These are phyloP conservation scores for Albizia julibrissin DNA, from an alignment of 306 rosid genomes.

Conservation along the genomic window DNA sequence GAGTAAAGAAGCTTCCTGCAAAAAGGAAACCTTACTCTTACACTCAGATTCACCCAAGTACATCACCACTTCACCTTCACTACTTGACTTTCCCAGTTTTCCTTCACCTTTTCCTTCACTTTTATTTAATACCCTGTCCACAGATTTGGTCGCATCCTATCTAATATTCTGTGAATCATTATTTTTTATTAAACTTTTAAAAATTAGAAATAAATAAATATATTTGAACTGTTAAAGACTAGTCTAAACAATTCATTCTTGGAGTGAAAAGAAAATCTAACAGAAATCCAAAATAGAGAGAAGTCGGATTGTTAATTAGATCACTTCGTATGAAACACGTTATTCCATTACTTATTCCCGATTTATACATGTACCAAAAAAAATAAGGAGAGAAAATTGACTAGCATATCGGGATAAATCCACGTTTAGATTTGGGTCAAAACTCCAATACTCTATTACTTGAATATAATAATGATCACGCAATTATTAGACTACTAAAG, in stretches of 20 bases:
- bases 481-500: no score
- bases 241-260: background rate
- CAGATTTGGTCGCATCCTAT: background rate
- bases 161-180: background rate
- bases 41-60: background rate
- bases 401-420: no score
- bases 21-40: conserved; percentile 39
- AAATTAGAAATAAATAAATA: no score
- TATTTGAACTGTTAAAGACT: background rate
- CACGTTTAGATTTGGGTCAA: no score
- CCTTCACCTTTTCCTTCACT: background rate
- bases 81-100: background rate
- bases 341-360: background rate
- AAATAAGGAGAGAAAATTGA: no score
- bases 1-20: conserved; percentile 89
- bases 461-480: no score
- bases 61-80: conserved; percentile 1
- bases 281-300: background rate
- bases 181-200: no score
- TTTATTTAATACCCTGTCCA: conserved; percentile 10
- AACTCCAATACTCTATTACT: no score
- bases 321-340: background rate
- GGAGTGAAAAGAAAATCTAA: background rate
- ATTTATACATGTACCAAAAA: no score
- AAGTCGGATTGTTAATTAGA: background rate